Evolutionary conservation across 2,329 filamentous ascomycete species (phyloP).

Genomic region (Talaromyces sp.): DNA sequence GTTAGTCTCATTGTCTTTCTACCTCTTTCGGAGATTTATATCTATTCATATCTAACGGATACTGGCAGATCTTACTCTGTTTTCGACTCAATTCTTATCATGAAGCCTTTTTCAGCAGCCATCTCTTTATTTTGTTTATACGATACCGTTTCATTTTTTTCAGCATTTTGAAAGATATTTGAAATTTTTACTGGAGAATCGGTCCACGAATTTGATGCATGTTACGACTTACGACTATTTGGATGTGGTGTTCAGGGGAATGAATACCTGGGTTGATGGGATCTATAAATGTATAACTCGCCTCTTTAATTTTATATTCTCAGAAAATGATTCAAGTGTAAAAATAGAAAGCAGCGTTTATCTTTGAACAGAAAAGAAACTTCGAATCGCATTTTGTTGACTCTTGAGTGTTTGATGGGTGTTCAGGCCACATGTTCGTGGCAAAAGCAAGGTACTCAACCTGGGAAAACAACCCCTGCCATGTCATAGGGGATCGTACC

Average conservation of each 20-base stretch:
- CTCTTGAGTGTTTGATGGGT: no score
- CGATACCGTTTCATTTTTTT: background rate
- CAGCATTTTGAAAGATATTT: background rate
- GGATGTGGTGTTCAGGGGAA: background rate
- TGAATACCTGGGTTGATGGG: background rate
- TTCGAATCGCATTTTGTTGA: background rate
- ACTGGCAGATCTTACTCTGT: background rate
- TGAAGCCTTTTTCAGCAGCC: background rate
- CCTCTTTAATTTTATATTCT: no score
- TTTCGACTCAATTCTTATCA: conserved; percentile 1
- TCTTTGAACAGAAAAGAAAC: no score
- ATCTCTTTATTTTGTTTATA: background rate
- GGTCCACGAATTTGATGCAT: background rate
- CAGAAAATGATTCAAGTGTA: background rate
- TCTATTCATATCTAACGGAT: background rate
- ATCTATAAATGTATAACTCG: background rate
- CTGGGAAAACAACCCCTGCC: background rate
- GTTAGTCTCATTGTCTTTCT: background rate
- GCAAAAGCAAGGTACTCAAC: background rate
- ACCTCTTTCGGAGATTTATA: background rate
- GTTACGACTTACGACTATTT: conserved; percentile 8
- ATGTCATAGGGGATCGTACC: no score
- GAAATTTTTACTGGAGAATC: background rate
- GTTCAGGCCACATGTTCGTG: background rate
- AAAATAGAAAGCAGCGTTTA: background rate